Evolutionary conservation across 2,329 filamentous ascomycete species (phyloP), one percentile per base, ranked within the genome.

Genomic region (Didymella sp.): DNA sequence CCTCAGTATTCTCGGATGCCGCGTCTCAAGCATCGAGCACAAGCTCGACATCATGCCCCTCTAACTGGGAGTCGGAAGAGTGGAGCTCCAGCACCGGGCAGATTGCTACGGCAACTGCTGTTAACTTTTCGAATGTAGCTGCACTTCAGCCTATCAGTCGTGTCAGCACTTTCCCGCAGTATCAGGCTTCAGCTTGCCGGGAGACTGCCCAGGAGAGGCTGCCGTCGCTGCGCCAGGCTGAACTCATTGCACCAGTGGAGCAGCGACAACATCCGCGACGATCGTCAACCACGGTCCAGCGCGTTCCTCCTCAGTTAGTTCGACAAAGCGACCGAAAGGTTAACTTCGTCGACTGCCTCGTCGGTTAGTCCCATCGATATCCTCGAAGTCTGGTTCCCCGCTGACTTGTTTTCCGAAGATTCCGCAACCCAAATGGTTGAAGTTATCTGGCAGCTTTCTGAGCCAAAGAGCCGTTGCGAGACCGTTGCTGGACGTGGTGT

Each of bases 401-500:
- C 71, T 74, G 67, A 74, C 65, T 53, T 61, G 27, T 59, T 57
- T 48, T 47, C 38, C 49, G 74, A 84, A 97, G 94, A 97, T 86
- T 96, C 94, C 69, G 95, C 95, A 50, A 95, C 95, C 51, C 92
- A 96, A 78, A 96, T 98, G 77, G 93, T 99, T 46, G 92, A 97
- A 81, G 91, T 90, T 51, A 96, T 99, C 71, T 99, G 95, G 95
- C 93, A 95, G 42, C 84, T 94, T 40, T 96, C 94, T 51, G 93
- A 91, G 57, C 87, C 89, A 31, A 85, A 89, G 56, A 90, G 90
- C 76, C 87, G 88, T 69, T 88, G 84, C 68, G 90, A 94, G 73
- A 81, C 85, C 56, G 72, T 76, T 59, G 79, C 80, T 62, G 88
- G 84, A 73, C 91, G 90, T 74, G 87, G 89, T 49, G 90, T 97